Percentiles rank a stretch among this genome's conserved stretches.
Conservation (phyloP, 768 basidiomycete genomes). For the Hirschioporus abietinus region DNA sequence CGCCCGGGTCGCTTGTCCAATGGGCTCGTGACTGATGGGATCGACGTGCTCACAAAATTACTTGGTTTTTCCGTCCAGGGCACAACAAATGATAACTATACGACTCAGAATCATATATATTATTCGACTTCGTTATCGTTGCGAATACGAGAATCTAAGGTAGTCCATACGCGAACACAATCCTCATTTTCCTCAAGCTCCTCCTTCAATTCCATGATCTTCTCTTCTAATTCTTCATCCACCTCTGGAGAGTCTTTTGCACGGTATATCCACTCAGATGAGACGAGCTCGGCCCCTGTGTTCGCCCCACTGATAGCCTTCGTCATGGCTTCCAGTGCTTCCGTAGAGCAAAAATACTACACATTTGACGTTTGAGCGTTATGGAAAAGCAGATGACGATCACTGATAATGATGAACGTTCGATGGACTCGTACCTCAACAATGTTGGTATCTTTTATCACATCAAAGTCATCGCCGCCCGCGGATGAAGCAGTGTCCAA, state of each 20-base stretch:
- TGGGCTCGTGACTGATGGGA: not conserved
- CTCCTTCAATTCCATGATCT: constrained; percentile 41
- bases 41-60: not conserved
- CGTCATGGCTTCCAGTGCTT: constrained; percentile 22
- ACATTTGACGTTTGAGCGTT: not conserved
- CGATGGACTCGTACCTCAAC: constrained; percentile 25
- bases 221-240: constrained; percentile 33
- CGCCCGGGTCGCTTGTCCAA: not conserved
- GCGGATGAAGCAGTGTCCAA: constrained; percentile 36
- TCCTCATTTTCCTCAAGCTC: constrained; percentile 55
- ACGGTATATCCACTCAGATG: constrained; percentile 45
- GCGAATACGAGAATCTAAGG: constrained; percentile 25
- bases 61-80: not conserved
- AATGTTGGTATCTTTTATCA: constrained; percentile 28
- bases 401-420: not conserved
- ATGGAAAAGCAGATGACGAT: not conserved
- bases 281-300: not conserved
- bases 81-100: not conserved
- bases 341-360: not conserved
- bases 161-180: constrained; percentile 55
- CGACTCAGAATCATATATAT: not conserved
- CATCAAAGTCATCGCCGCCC: constrained; percentile 43
- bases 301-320: constrained; percentile 21
- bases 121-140: not conserved
- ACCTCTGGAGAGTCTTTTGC: constrained; percentile 37